Percentiles rank a stretch among this genome's conserved stretches.
These are phyloP conservation scores for Diplogelasinospora grovesii DNA, from an alignment of 495 filamentous ascomycete genomes.

Conservation along the genomic window DNA sequence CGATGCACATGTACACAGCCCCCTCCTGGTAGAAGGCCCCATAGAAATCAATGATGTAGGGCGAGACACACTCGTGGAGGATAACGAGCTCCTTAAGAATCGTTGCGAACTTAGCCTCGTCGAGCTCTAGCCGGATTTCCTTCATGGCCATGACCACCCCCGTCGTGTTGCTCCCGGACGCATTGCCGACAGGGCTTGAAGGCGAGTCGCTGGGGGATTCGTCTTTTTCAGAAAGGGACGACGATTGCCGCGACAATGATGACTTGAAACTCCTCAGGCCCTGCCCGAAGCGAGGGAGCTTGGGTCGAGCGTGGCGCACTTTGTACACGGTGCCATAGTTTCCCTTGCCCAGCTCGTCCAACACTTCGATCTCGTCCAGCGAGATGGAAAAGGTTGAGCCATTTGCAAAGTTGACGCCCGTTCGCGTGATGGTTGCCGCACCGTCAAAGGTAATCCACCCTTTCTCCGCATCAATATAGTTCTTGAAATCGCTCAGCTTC, in stretches of 20 bases:
- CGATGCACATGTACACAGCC: conserved; percentile 98
- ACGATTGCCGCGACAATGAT: conserved; percentile 23
- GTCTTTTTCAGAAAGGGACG: conserved; percentile 26
- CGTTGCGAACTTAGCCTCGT: conserved; percentile 91
- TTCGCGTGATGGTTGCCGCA: conserved; percentile 80
- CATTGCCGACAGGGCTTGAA: conserved; percentile 12
- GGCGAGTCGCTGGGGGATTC: conserved; percentile 13
- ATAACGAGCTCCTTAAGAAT: conserved; percentile 99
- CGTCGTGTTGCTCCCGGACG: conserved; percentile 30
- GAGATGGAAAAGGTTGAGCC: conserved; percentile 91
- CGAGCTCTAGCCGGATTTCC: conserved; percentile 92
- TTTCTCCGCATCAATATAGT: conserved; percentile 85
- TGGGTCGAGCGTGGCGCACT: conserved; percentile 77
- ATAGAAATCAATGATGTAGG: conserved; percentile 97
- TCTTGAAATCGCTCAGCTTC: conserved; percentile 82
- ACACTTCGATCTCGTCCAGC: conserved; percentile 86
- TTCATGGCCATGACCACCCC: conserved; percentile 98
- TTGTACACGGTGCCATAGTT: conserved; percentile 99
- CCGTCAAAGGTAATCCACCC: conserved; percentile 90
- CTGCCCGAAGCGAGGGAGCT: conserved; percentile 69
- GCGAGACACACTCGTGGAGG: conserved; percentile 87
- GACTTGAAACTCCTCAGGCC: conserved; percentile 59
- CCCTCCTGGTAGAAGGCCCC: conserved; percentile 99
- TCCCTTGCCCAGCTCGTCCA: conserved; percentile 95
- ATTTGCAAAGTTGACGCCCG: conserved; percentile 85